A percentile compares a stretch with the other conserved stretches of the same genome.
These are phyloP conservation scores for Kodamaea lidongshanica DNA, from an alignment of 805 yeast species.

Conservation along the genomic window DNA sequence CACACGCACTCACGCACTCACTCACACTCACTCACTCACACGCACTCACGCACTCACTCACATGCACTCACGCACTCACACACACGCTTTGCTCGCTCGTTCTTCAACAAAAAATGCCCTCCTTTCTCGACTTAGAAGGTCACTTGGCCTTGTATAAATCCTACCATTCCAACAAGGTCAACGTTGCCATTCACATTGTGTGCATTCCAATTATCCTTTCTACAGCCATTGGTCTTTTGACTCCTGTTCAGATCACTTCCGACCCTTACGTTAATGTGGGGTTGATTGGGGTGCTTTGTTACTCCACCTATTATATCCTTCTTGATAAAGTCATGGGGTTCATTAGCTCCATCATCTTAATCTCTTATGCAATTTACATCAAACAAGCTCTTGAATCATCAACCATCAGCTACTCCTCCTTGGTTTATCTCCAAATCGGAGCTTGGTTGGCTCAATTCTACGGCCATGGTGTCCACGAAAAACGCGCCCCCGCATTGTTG, in stretches of 20 bases:
- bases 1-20: no score
- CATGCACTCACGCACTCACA: no score
- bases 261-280: constrained; percentile 42
- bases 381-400: no score
- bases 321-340: no score
- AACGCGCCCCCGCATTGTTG: constrained; percentile 77
- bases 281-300: constrained; percentile 38
- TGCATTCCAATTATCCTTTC: constrained; percentile 76
- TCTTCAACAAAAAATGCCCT: no score
- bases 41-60: no score
- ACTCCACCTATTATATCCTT: constrained; percentile 50
- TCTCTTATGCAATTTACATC: no score
- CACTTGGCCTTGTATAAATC: constrained; percentile 40
- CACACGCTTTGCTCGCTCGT: no score
- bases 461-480: constrained; percentile 82
- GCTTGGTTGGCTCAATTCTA: constrained; percentile 82
- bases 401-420: no score
- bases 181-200: constrained; percentile 68
- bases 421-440: constrained; percentile 34
- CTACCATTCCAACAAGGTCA: constrained; percentile 48
- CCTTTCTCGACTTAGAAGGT: constrained; percentile 28
- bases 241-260: constrained; percentile 18
- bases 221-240: constrained; percentile 41
- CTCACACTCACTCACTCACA: no score
- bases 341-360: no score